phyloP scores from a whole-genome alignment of 1,139 yeast genomes.

The Suhomyces kunorum region DNA sequence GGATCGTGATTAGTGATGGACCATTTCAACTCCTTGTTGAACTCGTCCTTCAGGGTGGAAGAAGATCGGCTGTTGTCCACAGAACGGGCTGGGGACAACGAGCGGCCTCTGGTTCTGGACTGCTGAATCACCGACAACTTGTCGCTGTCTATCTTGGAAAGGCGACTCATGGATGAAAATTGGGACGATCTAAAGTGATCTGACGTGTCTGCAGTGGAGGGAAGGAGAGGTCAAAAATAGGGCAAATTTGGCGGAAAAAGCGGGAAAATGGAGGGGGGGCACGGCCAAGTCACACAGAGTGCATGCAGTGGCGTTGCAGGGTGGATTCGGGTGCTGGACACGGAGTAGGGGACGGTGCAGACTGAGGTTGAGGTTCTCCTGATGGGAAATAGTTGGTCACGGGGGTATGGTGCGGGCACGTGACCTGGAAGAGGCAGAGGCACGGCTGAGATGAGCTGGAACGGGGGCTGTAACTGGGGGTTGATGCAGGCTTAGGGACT shows the following conservation, averaged over 20 bases:
- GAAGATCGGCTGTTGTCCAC: conserved; percentile 36
- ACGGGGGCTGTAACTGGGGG: too few species aligned
- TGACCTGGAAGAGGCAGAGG: background rate
- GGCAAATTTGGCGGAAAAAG: background rate
- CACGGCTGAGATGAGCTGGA: conserved; percentile 1
- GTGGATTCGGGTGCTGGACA: background rate
- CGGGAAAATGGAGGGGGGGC: background rate
- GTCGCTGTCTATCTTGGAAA: conserved; percentile 46
- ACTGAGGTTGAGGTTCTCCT: too few species aligned
- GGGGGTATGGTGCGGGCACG: background rate
- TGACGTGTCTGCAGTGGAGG: background rate
- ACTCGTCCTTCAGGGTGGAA: conserved; percentile 42
- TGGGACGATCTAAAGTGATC: background rate
- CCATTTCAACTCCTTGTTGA: conserved; percentile 47
- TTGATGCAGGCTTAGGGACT: too few species aligned
- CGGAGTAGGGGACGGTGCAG: too few species aligned
- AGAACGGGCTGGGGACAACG: conserved; percentile 38
- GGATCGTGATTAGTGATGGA: conserved; percentile 58
- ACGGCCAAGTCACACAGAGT: too few species aligned
- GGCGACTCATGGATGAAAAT: conserved; percentile 30
- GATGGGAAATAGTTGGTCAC: conserved; percentile 1
- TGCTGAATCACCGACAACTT: conserved; percentile 44
- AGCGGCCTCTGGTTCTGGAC: conserved; percentile 44
- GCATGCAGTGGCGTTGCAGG: too few species aligned
- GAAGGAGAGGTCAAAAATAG: background rate